Evolutionary conservation across 1,284 basidiomycete species (phyloP).

Genomic region (Ustilago vetiveriae): DNA sequence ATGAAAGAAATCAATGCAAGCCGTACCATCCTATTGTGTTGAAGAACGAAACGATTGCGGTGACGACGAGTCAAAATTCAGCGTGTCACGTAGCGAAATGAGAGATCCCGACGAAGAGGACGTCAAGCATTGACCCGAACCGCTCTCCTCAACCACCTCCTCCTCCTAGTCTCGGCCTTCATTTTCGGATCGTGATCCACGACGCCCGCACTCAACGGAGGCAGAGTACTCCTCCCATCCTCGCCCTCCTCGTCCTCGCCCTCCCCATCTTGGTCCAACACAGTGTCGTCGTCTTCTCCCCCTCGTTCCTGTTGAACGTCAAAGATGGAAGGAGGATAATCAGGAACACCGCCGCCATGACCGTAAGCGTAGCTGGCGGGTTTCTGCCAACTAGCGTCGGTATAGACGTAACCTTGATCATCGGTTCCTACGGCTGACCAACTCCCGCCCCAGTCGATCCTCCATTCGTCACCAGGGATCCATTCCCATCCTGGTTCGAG

Average conservation of each 20-base stretch:
- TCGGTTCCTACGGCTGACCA: constrained; percentile 65
- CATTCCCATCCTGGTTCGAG: constrained; percentile 63
- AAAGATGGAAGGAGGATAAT: constrained; percentile 41
- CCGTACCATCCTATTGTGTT: background rate
- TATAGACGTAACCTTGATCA: constrained; percentile 63
- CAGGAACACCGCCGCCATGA: constrained; percentile 38
- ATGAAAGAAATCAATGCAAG: background rate
- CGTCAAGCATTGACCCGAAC: constrained; percentile 20
- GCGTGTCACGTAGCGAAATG: too few relatives aligned
- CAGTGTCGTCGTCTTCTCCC: constrained; percentile 8
- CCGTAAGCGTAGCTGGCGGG: constrained; percentile 63
- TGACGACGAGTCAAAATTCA: too few relatives aligned
- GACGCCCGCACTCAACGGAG: constrained; percentile 37
- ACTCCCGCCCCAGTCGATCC: constrained; percentile 65
- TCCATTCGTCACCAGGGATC: constrained; percentile 64
- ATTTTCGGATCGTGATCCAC: constrained; percentile 42
- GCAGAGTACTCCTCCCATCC: constrained; percentile 31
- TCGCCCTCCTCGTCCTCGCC: constrained; percentile 12
- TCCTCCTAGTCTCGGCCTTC: constrained; percentile 40
- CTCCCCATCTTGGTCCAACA: constrained; percentile 9
- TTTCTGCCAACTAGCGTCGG: constrained; percentile 62
- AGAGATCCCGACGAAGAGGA: too few relatives aligned
- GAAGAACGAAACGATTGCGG: background rate
- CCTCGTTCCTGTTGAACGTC: constrained; percentile 12
- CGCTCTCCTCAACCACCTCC: constrained; percentile 47